Evolutionary conservation across 2,329 filamentous ascomycete genomes (phyloP), one percentile per base, ranked within the genome.

Genomic region (Metarhizium rileyi): DNA sequence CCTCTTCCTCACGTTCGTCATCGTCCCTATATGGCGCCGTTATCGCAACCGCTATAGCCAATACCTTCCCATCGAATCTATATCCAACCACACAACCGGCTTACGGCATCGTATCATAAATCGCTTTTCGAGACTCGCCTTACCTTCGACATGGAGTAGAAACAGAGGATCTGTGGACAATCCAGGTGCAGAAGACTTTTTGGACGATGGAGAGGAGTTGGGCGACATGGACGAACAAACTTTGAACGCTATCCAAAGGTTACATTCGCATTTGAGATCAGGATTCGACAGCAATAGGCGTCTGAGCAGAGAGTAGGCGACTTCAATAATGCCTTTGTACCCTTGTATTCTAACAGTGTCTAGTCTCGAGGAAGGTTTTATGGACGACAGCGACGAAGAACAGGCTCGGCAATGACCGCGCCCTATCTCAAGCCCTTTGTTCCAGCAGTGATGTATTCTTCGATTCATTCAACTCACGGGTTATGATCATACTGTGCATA

Each of bases 21-120:
- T 87, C 53, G 61, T 87, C 25, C 86, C 86, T 2, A 62, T 85
- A 52, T 86, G 85, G 77, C 82, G 80, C 44, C 78, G 76, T 50
- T 86, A 87, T 65, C 81, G 79, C 55, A 76, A 76, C 57, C 80
- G 84, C 52, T 89, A 89, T 65, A 77, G 80, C 61, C 82, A 87
- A 53, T 90, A 90, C 61, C 77, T 89, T 2, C 85, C 85, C 1
- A 68, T 89, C 55, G 77, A 85, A 53, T 71, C 74, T 28, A 78
- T 86, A 52, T 78, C 78, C 22, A 76, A 71, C 46, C 76, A 75
- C 46, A 83, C 77, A 5, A 67, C 70, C 7, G 70, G 80, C 53
- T 57, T 82, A 23, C 74, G 80, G 26, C 68, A 76, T 44, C 71
- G 78, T 53, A 58, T 80, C 53, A 54, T 60, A n/a, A 53, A 56